Evolutionary conservation across 2,329 filamentous ascomycete genomes (phyloP), one percentile per base, ranked within the genome.

Genomic region (Metarhizium brunneum): DNA sequence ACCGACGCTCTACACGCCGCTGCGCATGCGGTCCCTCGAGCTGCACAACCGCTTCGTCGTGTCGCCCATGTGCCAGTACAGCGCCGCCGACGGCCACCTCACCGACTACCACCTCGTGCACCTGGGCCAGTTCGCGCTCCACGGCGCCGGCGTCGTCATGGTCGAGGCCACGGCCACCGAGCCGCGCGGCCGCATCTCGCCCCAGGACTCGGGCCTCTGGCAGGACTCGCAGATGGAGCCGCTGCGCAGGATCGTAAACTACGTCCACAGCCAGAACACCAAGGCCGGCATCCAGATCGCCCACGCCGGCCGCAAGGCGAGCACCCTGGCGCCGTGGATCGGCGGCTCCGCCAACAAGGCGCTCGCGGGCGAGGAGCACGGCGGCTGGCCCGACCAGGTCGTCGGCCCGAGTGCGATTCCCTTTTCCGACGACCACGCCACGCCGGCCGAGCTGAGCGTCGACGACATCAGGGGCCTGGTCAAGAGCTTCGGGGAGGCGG

Each of bases 141-240:
- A 87, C 55, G 92, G 92, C 13, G 85, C 88, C 0, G 87, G 83
- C 2, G 75, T 95, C 18, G 75, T 86, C 51, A 82, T 91, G 57
- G 77, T 92, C 56, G 92, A 96, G 73, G 90, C 91, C 30, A 91
- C 88, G 0, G 77, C 84, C 36, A 87, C 95, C 0, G 76, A 82
- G 10, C 72, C 88, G 6, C 84, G 92, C 62, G 91, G 91, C 32
- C 82, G 92, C 55, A 95, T 95, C 74, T 87, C 88, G 0, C 90
- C 90, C 1, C 78, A 92, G 68, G 88, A 92, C 67, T 73, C 76
- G 13, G 90, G 92, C 0, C 73, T 96, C 7, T 96, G 91, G 92
- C 78, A 87, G 59, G 92, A 96, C 68, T 83, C 80, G 38, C 92
- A 96, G 69, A 86, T 92, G 58, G 85, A 80, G 59, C 84, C 85